These are phyloP conservation scores for Eucalyptus rudis DNA, from an alignment of 345 rosid genomes.

Conservation along the genomic window DNA sequence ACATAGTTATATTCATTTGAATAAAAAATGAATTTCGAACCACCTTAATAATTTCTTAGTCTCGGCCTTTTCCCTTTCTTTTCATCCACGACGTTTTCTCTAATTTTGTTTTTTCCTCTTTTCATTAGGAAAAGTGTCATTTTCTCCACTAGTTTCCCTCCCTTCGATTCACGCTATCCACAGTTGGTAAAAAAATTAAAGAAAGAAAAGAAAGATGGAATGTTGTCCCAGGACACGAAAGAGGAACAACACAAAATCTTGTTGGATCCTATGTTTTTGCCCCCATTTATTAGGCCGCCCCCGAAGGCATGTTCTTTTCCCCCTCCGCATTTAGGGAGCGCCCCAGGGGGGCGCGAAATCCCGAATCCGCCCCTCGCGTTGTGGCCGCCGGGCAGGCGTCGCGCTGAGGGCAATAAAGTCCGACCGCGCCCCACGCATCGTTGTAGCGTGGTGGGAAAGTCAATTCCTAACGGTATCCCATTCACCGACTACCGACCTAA, in stretches of 20 bases:
- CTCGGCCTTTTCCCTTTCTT: background rate
- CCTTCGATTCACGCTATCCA: background rate
- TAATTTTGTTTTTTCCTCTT: background rate
- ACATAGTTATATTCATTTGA: background rate
- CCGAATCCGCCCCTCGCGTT: background rate
- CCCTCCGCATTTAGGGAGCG: background rate
- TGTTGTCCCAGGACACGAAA: background rate
- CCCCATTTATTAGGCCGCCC: background rate
- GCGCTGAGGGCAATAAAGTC: background rate
- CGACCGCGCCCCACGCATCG: background rate
- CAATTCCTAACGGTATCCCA: constrained; percentile 75
- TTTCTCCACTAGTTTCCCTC: background rate
- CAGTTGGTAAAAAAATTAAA: background rate
- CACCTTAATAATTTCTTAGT: background rate
- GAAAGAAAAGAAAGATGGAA: background rate
- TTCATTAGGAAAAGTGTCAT: background rate
- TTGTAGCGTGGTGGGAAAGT: constrained; percentile 48
- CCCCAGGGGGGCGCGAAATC: background rate
- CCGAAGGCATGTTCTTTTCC: background rate
- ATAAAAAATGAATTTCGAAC: background rate
- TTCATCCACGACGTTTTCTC: background rate
- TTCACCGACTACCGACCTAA: constrained; percentile 87
- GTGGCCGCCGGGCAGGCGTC: background rate
- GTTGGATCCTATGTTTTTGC: background rate
- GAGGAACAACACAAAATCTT: background rate